These are phyloP conservation scores for Coffea humblotiana DNA, from an alignment of 305 asterid species.

Conservation along the genomic window DNA sequence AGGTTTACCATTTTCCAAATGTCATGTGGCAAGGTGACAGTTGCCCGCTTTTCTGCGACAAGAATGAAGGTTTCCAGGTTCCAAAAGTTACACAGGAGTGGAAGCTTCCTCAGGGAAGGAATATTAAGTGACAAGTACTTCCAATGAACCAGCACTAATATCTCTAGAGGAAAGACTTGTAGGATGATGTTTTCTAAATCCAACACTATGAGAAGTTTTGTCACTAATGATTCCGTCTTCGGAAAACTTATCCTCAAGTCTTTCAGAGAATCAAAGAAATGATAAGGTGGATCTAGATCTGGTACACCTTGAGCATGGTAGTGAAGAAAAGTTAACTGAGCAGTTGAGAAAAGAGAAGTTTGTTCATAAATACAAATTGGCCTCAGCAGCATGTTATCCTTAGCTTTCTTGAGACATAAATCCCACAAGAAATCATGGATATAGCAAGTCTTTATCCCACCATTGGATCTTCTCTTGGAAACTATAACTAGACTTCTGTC, in stretches of 20 bases:
- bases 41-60: neutral
- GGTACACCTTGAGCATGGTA: too few relatives aligned
- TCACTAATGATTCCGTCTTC: neutral
- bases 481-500: neutral
- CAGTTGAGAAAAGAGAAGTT: neutral
- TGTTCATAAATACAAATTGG: neutral
- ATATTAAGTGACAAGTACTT: slow-evolving; percentile 1
- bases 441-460: neutral
- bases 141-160: neutral
- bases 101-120: neutral
- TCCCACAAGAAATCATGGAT: neutral
- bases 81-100: neutral
- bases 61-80: slow-evolving; percentile 8
- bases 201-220: neutral
- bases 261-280: too few relatives aligned
- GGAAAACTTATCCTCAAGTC: neutral
- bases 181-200: neutral
- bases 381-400: neutral
- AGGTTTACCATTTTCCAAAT: neutral
- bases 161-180: neutral
- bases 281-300: too few relatives aligned
- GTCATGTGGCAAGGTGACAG: neutral
- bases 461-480: neutral
- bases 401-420: neutral
- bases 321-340: too few relatives aligned